A percentile compares a stretch with the other conserved stretches of the same genome.
phyloP scores from a whole-genome alignment of 192 early-diverging fungal species.

The Linnemannia hyalina region DNA sequence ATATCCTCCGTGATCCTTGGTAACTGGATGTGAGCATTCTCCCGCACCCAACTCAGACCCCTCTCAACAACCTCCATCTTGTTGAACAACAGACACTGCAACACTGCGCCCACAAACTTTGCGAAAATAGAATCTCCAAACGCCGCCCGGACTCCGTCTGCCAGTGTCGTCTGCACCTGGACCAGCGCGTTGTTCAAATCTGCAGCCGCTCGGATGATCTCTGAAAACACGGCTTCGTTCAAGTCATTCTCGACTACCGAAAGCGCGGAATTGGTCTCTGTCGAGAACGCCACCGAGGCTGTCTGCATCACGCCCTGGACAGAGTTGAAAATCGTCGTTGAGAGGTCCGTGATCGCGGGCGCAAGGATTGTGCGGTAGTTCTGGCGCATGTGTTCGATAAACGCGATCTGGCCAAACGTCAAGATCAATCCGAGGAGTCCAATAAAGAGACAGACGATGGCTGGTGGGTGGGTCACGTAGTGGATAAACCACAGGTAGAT shows the following conservation, averaged over 20 bases:
- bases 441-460: conserved; percentile 37
- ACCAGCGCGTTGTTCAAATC: conserved; percentile 10
- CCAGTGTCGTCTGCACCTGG: conserved; percentile 8
- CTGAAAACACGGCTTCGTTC: conserved; percentile 25
- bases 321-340: background rate
- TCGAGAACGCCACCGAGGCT: conserved; percentile 25
- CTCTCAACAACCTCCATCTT: conserved; percentile 9
- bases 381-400: conserved; percentile 19
- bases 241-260: conserved; percentile 29
- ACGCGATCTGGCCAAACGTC: conserved; percentile 33
- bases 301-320: conserved; percentile 12
- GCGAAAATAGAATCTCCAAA: conserved; percentile 32
- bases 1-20: conserved; percentile 23
- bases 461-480: conserved; percentile 35
- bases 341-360: conserved; percentile 6
- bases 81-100: conserved; percentile 38
- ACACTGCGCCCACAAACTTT: conserved; percentile 20
- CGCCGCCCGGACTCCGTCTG: conserved; percentile 6
- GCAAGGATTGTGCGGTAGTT: conserved; percentile 19
- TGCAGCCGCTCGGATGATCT: conserved; percentile 11
- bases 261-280: conserved; percentile 12
- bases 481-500: conserved; percentile 50
- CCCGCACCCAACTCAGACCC: conserved; percentile 29
- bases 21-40: conserved; percentile 17
- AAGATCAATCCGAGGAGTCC: conserved; percentile 35